phyloP scores from a whole-genome alignment of 345 rosid species.

The Gossypium raimondii region DNA sequence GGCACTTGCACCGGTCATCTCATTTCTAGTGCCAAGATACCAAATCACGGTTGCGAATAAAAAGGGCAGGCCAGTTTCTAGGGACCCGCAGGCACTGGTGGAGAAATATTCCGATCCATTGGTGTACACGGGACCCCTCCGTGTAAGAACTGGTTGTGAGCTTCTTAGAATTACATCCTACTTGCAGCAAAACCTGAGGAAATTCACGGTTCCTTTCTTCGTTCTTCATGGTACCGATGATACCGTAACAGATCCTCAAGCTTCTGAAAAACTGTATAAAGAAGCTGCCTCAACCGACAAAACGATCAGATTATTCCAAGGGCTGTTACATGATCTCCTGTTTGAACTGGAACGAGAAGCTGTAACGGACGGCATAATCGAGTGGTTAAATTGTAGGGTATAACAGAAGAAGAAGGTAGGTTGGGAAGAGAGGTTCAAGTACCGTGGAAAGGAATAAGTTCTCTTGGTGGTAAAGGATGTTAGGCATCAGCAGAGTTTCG shows the following conservation, averaged over 20 bases:
- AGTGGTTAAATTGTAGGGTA: conserved; percentile 62
- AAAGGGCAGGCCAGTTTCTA: conserved; percentile 74
- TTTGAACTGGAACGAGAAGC: conserved; percentile 77
- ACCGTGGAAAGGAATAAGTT: no score
- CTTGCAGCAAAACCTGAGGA: conserved; percentile 56
- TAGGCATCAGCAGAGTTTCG: no score
- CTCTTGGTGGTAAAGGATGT: no score
- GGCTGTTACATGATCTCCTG: conserved; percentile 80
- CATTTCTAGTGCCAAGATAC: conserved; percentile 61
- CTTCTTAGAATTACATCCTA: conserved; percentile 61
- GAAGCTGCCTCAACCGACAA: conserved; percentile 77
- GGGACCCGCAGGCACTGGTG: conserved; percentile 77
- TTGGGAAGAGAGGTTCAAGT: neutral
- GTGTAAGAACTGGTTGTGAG: conserved; percentile 85
- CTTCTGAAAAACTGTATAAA: conserved; percentile 51
- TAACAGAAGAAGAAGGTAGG: conserved; percentile 14
- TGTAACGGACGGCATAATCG: conserved; percentile 47
- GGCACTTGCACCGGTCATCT: conserved; percentile 75
- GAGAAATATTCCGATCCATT: conserved; percentile 87
- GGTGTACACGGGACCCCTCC: conserved; percentile 77
- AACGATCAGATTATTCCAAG: conserved; percentile 57
- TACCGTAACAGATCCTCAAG: conserved; percentile 72
- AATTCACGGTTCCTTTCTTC: conserved; percentile 61
- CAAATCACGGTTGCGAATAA: conserved; percentile 82
- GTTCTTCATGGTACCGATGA: conserved; percentile 87